phyloP scores from a whole-genome alignment of 495 filamentous ascomycete genomes.

The Talaromyces trachyspermus region DNA sequence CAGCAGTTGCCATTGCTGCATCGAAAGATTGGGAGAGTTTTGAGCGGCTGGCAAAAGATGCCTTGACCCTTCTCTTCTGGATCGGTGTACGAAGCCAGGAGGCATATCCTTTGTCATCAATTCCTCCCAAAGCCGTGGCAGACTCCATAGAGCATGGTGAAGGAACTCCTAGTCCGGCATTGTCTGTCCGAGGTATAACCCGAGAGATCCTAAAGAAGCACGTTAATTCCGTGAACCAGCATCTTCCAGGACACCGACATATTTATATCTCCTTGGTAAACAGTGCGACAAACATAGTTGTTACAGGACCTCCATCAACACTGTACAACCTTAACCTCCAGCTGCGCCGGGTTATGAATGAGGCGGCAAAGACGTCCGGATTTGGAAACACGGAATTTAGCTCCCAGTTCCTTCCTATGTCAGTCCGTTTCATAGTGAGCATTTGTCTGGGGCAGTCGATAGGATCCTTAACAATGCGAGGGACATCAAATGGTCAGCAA shows the following conservation, averaged over 20 bases:
- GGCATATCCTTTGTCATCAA: background rate
- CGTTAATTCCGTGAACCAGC: slow-evolving; percentile 89
- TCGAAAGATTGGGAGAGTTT: slow-evolving; percentile 17
- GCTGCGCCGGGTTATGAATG: slow-evolving; percentile 90
- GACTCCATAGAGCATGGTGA: slow-evolving; percentile 91
- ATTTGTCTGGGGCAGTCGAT: slow-evolving; percentile 68
- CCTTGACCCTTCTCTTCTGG: slow-evolving; percentile 15
- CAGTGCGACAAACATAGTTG: slow-evolving; percentile 91
- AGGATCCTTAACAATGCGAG: slow-evolving; percentile 80
- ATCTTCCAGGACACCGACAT: slow-evolving; percentile 83
- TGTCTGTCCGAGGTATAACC: slow-evolving; percentile 88
- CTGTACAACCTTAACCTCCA: slow-evolving; percentile 91
- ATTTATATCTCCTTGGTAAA: slow-evolving; percentile 93
- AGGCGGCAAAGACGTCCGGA: slow-evolving; percentile 87
- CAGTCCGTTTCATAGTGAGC: slow-evolving; percentile 96
- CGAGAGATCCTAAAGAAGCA: slow-evolving; percentile 79
- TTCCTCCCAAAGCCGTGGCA: slow-evolving; percentile 77
- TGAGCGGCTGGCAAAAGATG: slow-evolving; percentile 6
- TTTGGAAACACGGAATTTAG: too few species aligned
- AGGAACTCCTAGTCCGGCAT: slow-evolving; percentile 88
- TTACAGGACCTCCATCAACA: slow-evolving; percentile 90
- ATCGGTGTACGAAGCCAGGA: slow-evolving; percentile 8
- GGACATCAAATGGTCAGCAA: slow-evolving; percentile 61
- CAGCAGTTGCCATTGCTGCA: slow-evolving; percentile 16
- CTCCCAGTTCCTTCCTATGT: slow-evolving; percentile 97